phyloP scores from a whole-genome alignment of 2,329 filamentous ascomycete species.

The Fusarium odoratissimum region DNA sequence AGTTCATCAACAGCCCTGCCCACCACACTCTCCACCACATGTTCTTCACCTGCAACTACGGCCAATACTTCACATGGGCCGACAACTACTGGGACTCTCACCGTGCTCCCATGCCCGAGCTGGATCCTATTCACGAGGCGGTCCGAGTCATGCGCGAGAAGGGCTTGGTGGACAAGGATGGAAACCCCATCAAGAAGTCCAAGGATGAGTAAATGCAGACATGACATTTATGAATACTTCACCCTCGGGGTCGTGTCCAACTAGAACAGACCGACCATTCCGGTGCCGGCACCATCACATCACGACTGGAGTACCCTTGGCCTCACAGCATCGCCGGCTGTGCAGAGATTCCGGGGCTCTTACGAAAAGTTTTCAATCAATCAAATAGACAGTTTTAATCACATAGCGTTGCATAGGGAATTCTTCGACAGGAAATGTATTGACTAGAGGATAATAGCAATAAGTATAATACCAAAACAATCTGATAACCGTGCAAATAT shows the following conservation, averaged over 20 bases:
- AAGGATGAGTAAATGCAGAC: constrained; percentile 44
- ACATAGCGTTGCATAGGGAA: constrained; percentile 27
- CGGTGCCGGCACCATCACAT: constrained; percentile 37
- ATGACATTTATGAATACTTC: not conserved
- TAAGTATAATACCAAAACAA: constrained; percentile 45
- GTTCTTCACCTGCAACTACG: constrained; percentile 63
- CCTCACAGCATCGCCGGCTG: constrained; percentile 14
- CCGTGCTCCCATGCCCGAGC: constrained; percentile 55
- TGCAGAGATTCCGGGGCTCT: constrained; percentile 20
- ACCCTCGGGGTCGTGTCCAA: not conserved
- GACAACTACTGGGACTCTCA: constrained; percentile 59
- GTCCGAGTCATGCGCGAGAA: constrained; percentile 58
- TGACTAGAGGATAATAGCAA: constrained; percentile 46
- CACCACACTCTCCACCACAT: constrained; percentile 62
- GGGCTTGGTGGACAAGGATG: constrained; percentile 58
- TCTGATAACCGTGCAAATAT: constrained; percentile 42
- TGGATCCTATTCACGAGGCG: constrained; percentile 59
- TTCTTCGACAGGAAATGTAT: constrained; percentile 45
- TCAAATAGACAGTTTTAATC: constrained; percentile 38
- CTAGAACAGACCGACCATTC: constrained; percentile 21
- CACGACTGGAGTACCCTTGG: constrained; percentile 14
- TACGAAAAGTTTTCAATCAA: constrained; percentile 30
- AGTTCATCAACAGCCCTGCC: constrained; percentile 60
- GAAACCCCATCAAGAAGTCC: constrained; percentile 51
- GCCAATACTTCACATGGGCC: constrained; percentile 62